Base-by-base conservation (phyloP, 169 alveolate species). In the Eimeria brunetti region DNA sequence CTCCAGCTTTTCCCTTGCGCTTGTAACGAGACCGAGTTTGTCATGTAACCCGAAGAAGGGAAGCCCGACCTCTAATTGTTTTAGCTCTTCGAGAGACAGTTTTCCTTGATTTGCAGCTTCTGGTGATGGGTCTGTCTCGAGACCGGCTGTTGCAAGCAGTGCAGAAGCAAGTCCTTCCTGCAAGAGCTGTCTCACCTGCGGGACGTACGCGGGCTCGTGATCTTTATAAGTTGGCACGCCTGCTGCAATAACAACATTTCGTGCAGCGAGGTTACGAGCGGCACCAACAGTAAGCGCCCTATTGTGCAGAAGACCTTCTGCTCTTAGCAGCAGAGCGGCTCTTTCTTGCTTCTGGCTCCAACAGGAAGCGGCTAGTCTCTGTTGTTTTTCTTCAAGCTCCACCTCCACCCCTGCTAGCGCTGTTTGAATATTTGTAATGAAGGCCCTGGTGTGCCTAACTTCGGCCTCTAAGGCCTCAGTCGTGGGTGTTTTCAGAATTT, bases 321-420 rank as follows among this genome's bases (percentile, higher is more conserved):
- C 62, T 9, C 41, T 75, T 36, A 75, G 41, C 22, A 75, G 36
- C 8, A 75, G 58, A 44, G 62, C 85, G 12, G 20, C 38, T 75
- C 41, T 60, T 75, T 75, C 85, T 46, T 75, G 85, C 20, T 22
- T 8, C 53, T 16, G 58, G 60, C 38, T 44, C 85, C 85, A 75
- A 5, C 41, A 36, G 22, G 20, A 24, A 44, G 62, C 62, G 33
- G 41, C 33, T 18, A 75, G 22, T 41, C 11, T 18, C 62, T 22
- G 24, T 75, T 20, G 85, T 44, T 44, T 24, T 8, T 24, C 62
- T 41, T 9, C 22, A 22, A 44, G 62, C 38, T 46, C 9, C 20
- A 2, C n/a, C 7, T 0, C 6, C 41, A 75, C 41, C 5, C 1
- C 27, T 16, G 12, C 30, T n/a, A 7, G 41, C 22, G 36, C 4